A percentile compares a stretch with the other conserved stretches of the same genome.
Evolutionary conservation across 2,329 filamentous ascomycete genomes (phyloP).

Genomic region (Xylariaceae sp.): DNA sequence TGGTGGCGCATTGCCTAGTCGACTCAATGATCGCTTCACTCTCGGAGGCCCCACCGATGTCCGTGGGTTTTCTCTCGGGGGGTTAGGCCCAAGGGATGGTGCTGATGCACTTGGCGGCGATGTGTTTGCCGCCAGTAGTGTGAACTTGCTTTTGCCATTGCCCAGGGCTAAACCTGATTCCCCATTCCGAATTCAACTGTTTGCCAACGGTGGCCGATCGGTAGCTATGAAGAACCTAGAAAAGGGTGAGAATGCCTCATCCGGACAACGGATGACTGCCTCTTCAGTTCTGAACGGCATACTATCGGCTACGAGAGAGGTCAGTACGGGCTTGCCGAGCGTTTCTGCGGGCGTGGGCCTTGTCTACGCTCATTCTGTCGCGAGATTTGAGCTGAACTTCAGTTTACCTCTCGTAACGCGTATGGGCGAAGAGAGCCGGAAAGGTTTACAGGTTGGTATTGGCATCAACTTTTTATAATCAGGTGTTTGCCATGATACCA

Average conservation of each 20-base stretch:
- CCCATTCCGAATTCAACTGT: constrained; percentile 80
- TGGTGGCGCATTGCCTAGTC: constrained; percentile 57
- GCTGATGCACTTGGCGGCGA: constrained; percentile 85
- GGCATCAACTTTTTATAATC: constrained; percentile 90
- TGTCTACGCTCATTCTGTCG: constrained; percentile 91
- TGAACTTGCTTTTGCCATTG: constrained; percentile 79
- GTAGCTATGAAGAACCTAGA: constrained; percentile 64
- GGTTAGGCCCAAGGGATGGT: constrained; percentile 83
- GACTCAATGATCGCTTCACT: constrained; percentile 90
- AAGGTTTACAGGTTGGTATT: constrained; percentile 91
- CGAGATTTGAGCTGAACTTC: constrained; percentile 94
- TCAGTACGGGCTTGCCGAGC: constrained; percentile 74
- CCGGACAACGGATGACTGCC: constrained; percentile 33
- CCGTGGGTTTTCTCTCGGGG: constrained; percentile 84
- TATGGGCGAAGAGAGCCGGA: constrained; percentile 78
- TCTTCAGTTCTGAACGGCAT: constrained; percentile 50
- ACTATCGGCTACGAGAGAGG: constrained; percentile 58
- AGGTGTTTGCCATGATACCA: not conserved
- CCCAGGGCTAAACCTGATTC: constrained; percentile 77
- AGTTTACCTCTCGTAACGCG: constrained; percentile 77
- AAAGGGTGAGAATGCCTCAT: constrained; percentile 39
- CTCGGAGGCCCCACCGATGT: constrained; percentile 93
- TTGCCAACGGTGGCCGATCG: constrained; percentile 83
- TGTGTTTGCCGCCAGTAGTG: constrained; percentile 81
- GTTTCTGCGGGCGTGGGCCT: constrained; percentile 81